Evolutionary conservation across 768 basidiomycete genomes (phyloP), one percentile per base, ranked within the genome.

Genomic region (Panaeolus cyanescens): DNA sequence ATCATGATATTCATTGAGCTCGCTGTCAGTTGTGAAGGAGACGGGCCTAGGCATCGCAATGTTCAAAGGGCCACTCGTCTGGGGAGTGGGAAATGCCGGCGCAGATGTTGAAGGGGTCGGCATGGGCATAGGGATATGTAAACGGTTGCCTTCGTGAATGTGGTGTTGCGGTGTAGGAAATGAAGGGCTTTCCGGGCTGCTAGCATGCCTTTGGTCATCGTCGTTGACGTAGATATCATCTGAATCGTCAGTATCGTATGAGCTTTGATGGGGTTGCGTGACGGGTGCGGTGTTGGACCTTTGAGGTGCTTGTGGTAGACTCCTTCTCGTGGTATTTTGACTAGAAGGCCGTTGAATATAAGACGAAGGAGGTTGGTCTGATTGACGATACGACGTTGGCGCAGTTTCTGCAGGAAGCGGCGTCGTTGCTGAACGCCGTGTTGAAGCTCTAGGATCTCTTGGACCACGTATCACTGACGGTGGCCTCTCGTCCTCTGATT

Each of bases 401-500:
- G 13, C 25, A 50, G 45, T n/a, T 50, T 50, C 45, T 13, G 12
- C 25, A 28, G 45, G 45, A 15, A 28, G 4, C 9, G 45, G 45
- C n/a, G 45, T 50, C 6, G 45, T 50, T 28, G 45, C 45, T 28
- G 45, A 50, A 30, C 45, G 45, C 45, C 45, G 45, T 50, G 25
- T 15, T 28, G 45, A 50, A 50, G 10, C 30, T 28, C 45, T 50
- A 15, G 45, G 45, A 50, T 50, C 45, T 28, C 45, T 50, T 50
- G 45, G 45, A 15, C 45, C 45, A 28, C 45, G 45, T 50, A 50
- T 25, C 10, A 28, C n/a, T 28, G 45, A 50, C 15, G 45, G 30
- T 12, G 45, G 45, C 45, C 45, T 50, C 45, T 50, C 45, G 25
- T 50, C 45, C 25, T 50, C 45, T 50, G 45, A 50, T n/a, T 50